These are phyloP conservation scores for Ustilago tritici DNA, from an alignment of 1,284 basidiomycete genomes.

Conservation along the genomic window DNA sequence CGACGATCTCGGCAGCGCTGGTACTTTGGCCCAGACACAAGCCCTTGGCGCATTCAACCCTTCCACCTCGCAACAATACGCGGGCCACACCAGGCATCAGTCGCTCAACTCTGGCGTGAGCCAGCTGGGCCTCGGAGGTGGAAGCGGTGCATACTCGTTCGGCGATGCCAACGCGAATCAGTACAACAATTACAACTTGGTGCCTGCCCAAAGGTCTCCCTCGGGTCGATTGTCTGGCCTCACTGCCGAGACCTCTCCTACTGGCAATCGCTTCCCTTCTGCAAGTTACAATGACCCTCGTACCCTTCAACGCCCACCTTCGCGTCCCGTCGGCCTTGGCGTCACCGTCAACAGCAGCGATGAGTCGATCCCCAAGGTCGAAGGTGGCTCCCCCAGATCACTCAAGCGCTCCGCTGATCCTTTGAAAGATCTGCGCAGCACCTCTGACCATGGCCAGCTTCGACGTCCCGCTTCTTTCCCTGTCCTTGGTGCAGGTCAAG, in stretches of 20 bases:
- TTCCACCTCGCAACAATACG: slow-evolving; percentile 35
- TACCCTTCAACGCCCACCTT: slow-evolving; percentile 27
- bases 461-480: slow-evolving; percentile 51
- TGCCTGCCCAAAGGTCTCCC: slow-evolving; percentile 37
- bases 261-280: slow-evolving; percentile 43
- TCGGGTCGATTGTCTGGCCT: slow-evolving; percentile 29
- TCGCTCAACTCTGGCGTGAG: slow-evolving; percentile 45
- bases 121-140: slow-evolving; percentile 36
- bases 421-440: slow-evolving; percentile 36
- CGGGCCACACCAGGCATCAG: slow-evolving; percentile 39
- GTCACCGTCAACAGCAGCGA: slow-evolving; percentile 42
- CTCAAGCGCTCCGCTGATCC: slow-evolving; percentile 51
- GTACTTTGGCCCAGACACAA: slow-evolving; percentile 39
- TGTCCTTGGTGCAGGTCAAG: slow-evolving; percentile 32
- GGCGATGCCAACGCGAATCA: slow-evolving; percentile 32
- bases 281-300: slow-evolving; percentile 40
- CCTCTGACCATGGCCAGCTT: slow-evolving; percentile 38
- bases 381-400: slow-evolving; percentile 42
- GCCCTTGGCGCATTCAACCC: slow-evolving; percentile 40
- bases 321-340: slow-evolving; percentile 40
- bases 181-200: slow-evolving; percentile 52
- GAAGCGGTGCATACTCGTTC: slow-evolving; percentile 32
- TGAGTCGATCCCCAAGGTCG: slow-evolving; percentile 24
- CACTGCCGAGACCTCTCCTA: slow-evolving; percentile 36
- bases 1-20: slow-evolving; percentile 35